Conservation (phyloP, 2,329 filamentous ascomycete genomes). For the Fusarium staphyleae region DNA sequence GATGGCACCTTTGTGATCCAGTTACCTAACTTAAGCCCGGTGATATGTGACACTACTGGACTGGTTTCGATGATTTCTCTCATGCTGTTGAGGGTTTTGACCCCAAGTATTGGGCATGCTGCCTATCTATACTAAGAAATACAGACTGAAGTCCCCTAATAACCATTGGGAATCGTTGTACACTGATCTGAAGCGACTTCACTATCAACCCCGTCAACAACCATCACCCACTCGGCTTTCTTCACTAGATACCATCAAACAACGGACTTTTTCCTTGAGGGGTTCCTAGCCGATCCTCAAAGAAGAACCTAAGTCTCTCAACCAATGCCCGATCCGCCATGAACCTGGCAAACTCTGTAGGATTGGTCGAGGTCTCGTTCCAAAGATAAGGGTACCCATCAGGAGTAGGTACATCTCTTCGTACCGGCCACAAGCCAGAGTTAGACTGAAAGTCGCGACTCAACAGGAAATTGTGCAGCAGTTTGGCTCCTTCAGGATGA, state of each 20-base stretch:
- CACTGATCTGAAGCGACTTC: too few relatives aligned
- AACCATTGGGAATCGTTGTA: too few relatives aligned
- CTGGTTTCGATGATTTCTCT: too few relatives aligned
- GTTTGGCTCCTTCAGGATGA: constrained; percentile 58
- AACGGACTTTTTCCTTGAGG: constrained; percentile 52
- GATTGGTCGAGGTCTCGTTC: constrained; percentile 43
- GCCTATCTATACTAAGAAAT: too few relatives aligned
- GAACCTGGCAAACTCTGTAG: constrained; percentile 48
- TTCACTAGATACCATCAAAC: constrained; percentile 35
- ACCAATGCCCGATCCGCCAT: constrained; percentile 52
- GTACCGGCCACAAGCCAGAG: constrained; percentile 45
- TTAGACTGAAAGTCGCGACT: constrained; percentile 49
- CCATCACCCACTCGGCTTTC: too few relatives aligned
- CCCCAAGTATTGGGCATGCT: too few relatives aligned
- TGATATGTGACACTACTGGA: too few relatives aligned
- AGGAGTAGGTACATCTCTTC: constrained; percentile 45
- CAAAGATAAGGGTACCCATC: constrained; percentile 35
- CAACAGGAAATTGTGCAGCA: constrained; percentile 57
- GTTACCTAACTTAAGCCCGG: too few relatives aligned
- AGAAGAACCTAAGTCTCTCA: constrained; percentile 52
- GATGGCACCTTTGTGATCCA: too few relatives aligned
- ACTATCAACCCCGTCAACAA: too few relatives aligned
- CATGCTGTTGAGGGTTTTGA: too few relatives aligned
- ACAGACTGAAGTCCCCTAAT: too few relatives aligned
- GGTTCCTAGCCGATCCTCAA: constrained; percentile 52